Evolutionary conservation across 768 basidiomycete species (phyloP).

Genomic region (Trametes sanguinea): DNA sequence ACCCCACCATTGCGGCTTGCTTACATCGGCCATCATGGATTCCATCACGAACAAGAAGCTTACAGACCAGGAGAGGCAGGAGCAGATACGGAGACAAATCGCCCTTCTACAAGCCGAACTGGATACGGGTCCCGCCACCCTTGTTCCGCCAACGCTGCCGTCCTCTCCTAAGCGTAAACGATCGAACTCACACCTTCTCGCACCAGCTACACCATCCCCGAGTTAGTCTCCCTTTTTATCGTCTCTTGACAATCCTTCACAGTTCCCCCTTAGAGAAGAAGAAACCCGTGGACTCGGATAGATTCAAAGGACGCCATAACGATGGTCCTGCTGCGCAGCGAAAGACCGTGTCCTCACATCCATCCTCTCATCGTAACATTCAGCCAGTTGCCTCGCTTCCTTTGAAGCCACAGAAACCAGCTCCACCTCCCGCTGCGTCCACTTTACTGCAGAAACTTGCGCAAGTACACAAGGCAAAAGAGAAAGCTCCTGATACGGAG

Average conservation of each 20-base stretch:
- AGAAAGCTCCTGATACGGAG: neutral
- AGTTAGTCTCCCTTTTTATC: conserved; percentile 44
- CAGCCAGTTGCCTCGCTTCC: neutral
- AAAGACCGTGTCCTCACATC: neutral
- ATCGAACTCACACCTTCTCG: conserved; percentile 41
- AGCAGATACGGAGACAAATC: conserved; percentile 57
- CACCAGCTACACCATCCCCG: conserved; percentile 66
- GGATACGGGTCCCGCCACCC: conserved; percentile 21
- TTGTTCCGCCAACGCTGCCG: conserved; percentile 20
- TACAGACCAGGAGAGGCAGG: conserved; percentile 37
- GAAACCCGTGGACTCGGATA: conserved; percentile 39
- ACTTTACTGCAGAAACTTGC: conserved; percentile 56
- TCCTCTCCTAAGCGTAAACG: conserved; percentile 53
- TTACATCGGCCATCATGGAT: conserved; percentile 11
- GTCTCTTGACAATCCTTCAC: neutral
- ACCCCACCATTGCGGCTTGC: neutral
- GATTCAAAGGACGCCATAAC: neutral
- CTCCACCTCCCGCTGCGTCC: conserved; percentile 45
- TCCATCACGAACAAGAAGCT: conserved; percentile 18
- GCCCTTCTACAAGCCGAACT: conserved; percentile 58
- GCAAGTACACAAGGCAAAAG: conserved; percentile 14
- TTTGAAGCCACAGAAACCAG: conserved; percentile 1
- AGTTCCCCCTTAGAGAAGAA: conserved; percentile 40
- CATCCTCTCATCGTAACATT: neutral
- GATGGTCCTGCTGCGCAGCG: neutral